Percentiles rank a stretch among this genome's conserved stretches.
Conservation (phyloP, 2,329 filamentous ascomycete genomes). For the Macroventuria anomochaeta region DNA sequence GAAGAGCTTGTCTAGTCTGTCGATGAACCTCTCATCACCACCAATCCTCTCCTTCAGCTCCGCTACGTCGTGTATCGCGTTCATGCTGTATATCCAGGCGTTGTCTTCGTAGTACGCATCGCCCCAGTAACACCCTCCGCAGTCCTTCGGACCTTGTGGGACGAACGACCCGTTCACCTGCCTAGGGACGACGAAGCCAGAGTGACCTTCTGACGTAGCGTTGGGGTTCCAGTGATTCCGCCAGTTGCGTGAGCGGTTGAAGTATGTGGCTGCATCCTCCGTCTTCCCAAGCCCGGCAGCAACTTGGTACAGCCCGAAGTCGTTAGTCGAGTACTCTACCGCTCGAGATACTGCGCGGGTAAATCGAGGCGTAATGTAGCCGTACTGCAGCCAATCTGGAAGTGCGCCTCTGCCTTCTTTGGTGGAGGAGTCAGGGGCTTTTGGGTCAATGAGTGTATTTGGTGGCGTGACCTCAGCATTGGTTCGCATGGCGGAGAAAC, state of each 20-base stretch:
- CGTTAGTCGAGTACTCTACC: conserved; percentile 72
- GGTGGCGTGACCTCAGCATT: conserved; percentile 69
- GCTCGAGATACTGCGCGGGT: conserved; percentile 68
- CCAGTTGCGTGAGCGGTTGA: conserved; percentile 71
- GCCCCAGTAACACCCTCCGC: conserved; percentile 71
- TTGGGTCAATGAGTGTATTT: conserved; percentile 59
- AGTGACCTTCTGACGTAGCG: conserved; percentile 64
- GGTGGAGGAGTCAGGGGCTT: conserved; percentile 64
- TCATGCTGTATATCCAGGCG: conserved; percentile 72
- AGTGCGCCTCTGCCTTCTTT: conserved; percentile 73
- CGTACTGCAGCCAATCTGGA: conserved; percentile 69
- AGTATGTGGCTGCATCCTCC: conserved; percentile 63
- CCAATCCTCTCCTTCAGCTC: conserved; percentile 62
- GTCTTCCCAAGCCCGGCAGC: conserved; percentile 63
- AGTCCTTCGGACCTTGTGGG: conserved; percentile 58
- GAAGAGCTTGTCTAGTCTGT: conserved; percentile 68
- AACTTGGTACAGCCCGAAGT: conserved; percentile 71
- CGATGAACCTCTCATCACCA: conserved; percentile 62
- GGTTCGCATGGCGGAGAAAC: conserved; percentile 64
- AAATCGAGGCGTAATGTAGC: conserved; percentile 70
- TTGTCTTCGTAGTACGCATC: conserved; percentile 67
- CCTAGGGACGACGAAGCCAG: conserved; percentile 71
- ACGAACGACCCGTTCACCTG: conserved; percentile 57
- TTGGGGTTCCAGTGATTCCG: conserved; percentile 72
- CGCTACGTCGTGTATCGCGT: conserved; percentile 70